These are phyloP conservation scores for Talaromyces nanjingensis DNA, from an alignment of 495 filamentous ascomycete species.

Conservation along the genomic window DNA sequence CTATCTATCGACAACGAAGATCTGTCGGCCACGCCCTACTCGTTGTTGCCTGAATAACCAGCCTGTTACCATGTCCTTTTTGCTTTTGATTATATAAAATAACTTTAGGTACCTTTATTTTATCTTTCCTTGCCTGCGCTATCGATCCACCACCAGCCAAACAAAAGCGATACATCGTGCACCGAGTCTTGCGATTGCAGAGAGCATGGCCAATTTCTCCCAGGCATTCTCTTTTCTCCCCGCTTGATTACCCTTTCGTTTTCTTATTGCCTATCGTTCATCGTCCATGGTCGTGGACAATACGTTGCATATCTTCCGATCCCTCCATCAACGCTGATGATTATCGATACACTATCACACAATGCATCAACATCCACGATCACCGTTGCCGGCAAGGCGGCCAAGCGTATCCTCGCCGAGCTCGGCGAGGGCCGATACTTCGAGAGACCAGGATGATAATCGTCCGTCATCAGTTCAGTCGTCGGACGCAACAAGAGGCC, in stretches of 20 bases:
- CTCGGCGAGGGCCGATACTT: slow-evolving; percentile 62
- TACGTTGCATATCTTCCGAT: background rate
- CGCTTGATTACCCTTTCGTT: background rate
- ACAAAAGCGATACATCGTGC: background rate
- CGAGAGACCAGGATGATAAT: slow-evolving; percentile 50
- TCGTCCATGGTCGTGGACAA: background rate
- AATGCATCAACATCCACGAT: slow-evolving; percentile 84
- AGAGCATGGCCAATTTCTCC: slow-evolving; percentile 1
- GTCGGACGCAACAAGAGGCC: slow-evolving; percentile 28
- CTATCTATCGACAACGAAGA: background rate
- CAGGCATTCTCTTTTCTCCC: background rate
- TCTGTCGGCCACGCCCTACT: background rate
- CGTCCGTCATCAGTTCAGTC: slow-evolving; percentile 25
- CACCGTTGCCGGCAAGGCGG: slow-evolving; percentile 57
- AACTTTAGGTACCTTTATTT: background rate
- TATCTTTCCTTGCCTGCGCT: background rate
- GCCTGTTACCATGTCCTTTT: slow-evolving; percentile 3
- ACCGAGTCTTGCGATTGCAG: background rate
- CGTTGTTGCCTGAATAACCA: slow-evolving; percentile 10
- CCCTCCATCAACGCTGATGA: background rate
- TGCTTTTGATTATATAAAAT: background rate
- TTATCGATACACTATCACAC: background rate
- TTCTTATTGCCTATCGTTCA: background rate
- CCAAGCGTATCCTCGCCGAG: slow-evolving; percentile 60
- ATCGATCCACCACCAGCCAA: background rate